Evolutionary conservation across 2,329 filamentous ascomycete genomes (phyloP), one percentile per base, ranked within the genome.

Genomic region (Nothophoma quercina): DNA sequence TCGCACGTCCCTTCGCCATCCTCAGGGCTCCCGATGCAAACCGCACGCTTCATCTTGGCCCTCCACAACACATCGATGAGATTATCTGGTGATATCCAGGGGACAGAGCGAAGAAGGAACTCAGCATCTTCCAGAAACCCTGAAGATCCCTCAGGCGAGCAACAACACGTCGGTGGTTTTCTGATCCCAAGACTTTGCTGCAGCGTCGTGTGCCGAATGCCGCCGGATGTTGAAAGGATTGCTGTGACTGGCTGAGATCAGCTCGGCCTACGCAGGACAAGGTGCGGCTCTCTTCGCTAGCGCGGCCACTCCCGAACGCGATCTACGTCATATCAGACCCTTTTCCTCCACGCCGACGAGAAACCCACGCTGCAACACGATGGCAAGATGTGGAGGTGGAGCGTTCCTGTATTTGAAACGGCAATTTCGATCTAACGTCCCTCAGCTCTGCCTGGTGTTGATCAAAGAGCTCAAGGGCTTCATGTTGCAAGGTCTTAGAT

Each of bases 281-380:
- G 26, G 44, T 64, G 60, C 56, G 58, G 60, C 58, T 63, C 56
- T 54, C 33, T 7, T n/a, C 29, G 32, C 28, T 65, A 62, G 62
- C 52, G 56, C 57, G 51, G 50, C 57, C 53, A 44, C 57, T 60
- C 47, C 60, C 63, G 59, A 58, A 54, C 25, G 16, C 47, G 51
- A 62, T 59, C 46, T 43, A 63, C 60, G 51, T 60, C 62, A 63
- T 50, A 21, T 28, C 16, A 41, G 33, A 49, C 41, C 47, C 39
- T 46, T 28, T 13, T 23, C n/a, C 34, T 33, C 28, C 19, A 44
- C 16, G 10, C 10, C 33, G 26, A 41, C 22, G 39, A 44, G 28
- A n/a, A 22, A 10, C 26, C 13, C 16, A 16, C 21, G 28, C 15
- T 25, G 15, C 29, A 32, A 9, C 16, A 21, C 5, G 18, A 34